These are phyloP conservation scores for Prototheca stagnorum DNA, from an alignment of 163 green algal species.

Conservation along the genomic window DNA sequence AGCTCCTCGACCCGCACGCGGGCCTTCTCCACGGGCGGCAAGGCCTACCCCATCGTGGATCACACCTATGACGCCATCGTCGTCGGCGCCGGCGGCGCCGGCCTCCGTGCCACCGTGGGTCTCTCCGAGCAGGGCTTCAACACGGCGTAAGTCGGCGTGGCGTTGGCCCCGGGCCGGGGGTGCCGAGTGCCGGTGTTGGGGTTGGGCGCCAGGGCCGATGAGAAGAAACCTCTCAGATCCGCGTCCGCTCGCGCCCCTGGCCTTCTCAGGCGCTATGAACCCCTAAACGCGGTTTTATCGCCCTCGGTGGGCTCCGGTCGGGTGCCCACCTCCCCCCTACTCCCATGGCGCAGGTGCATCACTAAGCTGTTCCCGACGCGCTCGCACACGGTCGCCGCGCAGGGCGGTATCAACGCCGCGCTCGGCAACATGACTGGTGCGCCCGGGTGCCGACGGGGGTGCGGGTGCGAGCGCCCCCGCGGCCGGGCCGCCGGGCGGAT, in stretches of 20 bases:
- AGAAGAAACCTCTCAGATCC: too few relatives aligned
- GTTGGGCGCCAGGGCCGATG: too few relatives aligned
- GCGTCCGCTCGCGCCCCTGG: too few relatives aligned
- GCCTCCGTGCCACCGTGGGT: constrained; percentile 79
- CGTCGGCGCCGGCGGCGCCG: constrained; percentile 80
- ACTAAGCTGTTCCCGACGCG: constrained; percentile 98
- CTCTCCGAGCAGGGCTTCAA: constrained; percentile 88
- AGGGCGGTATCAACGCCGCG: constrained; percentile 97
- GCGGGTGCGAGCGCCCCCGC: too few relatives aligned
- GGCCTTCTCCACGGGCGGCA: not conserved
- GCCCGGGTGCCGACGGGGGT: not conserved
- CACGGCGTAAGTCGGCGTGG: constrained; percentile 59
- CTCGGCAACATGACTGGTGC: constrained; percentile 89
- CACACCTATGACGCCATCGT: constrained; percentile 97
- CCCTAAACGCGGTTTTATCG: too few relatives aligned
- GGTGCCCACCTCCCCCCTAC: too few relatives aligned
- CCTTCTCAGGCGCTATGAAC: too few relatives aligned
- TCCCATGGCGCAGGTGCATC: constrained; percentile 91
- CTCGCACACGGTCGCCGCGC: constrained; percentile 93
- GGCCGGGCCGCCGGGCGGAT: too few relatives aligned
- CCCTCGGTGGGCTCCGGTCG: too few relatives aligned
- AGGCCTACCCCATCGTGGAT: constrained; percentile 80
- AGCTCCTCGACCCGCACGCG: not conserved
- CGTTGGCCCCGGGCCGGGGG: too few relatives aligned
- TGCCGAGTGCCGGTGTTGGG: not conserved